These are phyloP conservation scores for Penicillium herquei DNA, from an alignment of 495 filamentous ascomycete genomes.

Conservation along the genomic window DNA sequence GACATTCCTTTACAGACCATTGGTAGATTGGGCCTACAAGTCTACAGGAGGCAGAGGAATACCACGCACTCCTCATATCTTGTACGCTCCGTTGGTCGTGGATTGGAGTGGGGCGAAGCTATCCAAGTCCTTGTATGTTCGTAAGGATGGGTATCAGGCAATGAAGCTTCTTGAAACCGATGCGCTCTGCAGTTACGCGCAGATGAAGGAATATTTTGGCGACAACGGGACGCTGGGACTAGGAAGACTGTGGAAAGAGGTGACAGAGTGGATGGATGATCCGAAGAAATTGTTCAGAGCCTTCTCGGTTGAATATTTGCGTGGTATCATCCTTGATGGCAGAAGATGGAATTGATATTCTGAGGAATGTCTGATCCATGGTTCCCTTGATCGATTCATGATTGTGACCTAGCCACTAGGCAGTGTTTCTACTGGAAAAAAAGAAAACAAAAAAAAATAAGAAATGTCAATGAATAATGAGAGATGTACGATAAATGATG, in stretches of 20 bases:
- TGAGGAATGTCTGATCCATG: too few relatives aligned
- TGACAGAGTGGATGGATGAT: conserved; percentile 15
- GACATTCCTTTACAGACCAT: conserved; percentile 21
- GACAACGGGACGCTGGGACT: conserved; percentile 3
- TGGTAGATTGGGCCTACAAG: conserved; percentile 3
- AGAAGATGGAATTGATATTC: not conserved
- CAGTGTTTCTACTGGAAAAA: too few relatives aligned
- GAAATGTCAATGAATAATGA: too few relatives aligned
- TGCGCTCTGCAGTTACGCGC: conserved; percentile 4
- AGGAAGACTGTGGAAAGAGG: conserved; percentile 13
- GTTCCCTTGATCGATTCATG: too few relatives aligned
- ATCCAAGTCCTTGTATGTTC: conserved; percentile 30
- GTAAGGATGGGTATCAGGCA: conserved; percentile 25
- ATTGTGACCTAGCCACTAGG: too few relatives aligned
- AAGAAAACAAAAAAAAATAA: too few relatives aligned
- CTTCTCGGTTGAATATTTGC: conserved; percentile 18
- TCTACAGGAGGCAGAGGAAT: not conserved
- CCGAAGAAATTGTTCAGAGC: conserved; percentile 16
- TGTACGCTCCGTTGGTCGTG: conserved; percentile 28
- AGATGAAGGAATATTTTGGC: not conserved
- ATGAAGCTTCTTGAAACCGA: conserved; percentile 25
- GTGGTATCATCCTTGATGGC: not conserved
- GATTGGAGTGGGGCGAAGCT: conserved; percentile 33
- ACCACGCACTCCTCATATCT: conserved; percentile 3
- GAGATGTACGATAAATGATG: too few relatives aligned